Evolutionary conservation across 257 asterid genomes (phyloP), one percentile per base, ranked within the genome.

Genomic region (Thymus mandschuricus): DNA sequence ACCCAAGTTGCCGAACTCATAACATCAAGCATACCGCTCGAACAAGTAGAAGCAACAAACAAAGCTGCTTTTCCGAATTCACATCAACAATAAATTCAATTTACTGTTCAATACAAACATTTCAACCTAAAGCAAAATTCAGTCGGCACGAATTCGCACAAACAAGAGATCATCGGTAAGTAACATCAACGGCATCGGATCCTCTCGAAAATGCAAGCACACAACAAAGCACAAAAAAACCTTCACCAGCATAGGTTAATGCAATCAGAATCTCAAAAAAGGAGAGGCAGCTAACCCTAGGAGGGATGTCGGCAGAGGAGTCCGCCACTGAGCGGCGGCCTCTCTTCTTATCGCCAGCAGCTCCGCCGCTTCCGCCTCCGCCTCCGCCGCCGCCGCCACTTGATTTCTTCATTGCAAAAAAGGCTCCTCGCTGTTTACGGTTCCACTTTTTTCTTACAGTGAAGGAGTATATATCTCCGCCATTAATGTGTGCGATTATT

Each of bases 311-410:
- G 66, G 83, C 5, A 60, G 79, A 57, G 75, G 90, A 79, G 66
- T 88, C 88, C 6, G 78, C 80, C 58, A 77, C 57, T 1, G 96
- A 83, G 77, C 93, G 90, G 31, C 98, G 85, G 57, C 83, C 84
- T 69, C 84, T 78, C 89, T 88, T 92, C 77, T 88, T 92, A 69
- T 92, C 97, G 67, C 83, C 85, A 79, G 90, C 75, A 10, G 81
- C 77, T 70, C 84, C 86, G 4, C 80, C 79, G 52, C 81, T 76
- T 27, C 80, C 83, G 34, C 89, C 92, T 28, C 93, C 77, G 21
- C 83, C 85, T 6, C 79, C 84, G 30, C 82, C 83, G 30, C 82
- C 83, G 30, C 78, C 84, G 54, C 91, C 95, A 43, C 92, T 79
- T 44, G 88, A 64, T 77, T 86, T 89, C 91, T 89, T 89, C 96